phyloP scores from a whole-genome alignment of 2,329 filamentous ascomycete species.

The Bipolaris oryzae region DNA sequence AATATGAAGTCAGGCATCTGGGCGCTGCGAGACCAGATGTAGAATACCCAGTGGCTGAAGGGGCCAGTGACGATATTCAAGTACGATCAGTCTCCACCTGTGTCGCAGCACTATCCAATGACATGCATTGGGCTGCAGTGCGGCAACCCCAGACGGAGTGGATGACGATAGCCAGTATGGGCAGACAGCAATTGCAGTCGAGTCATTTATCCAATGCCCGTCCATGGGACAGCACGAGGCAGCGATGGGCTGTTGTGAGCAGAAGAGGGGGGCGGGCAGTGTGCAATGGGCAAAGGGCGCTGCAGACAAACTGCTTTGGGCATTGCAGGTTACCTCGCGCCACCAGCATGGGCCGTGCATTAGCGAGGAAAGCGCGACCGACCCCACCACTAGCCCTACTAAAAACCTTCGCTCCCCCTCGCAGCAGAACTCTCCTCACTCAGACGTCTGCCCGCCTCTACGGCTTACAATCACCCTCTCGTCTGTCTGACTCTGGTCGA shows the following conservation, averaged over 20 bases:
- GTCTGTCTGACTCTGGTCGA: constrained; percentile 40
- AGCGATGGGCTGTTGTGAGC: not conserved
- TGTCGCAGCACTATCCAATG: constrained; percentile 23
- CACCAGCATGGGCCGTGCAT: constrained; percentile 21
- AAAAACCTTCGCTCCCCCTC: constrained; percentile 24
- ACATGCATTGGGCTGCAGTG: constrained; percentile 21
- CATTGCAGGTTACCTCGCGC: constrained; percentile 17
- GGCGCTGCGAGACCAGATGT: constrained; percentile 10
- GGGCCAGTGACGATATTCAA: constrained; percentile 12
- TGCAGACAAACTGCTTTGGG: constrained; percentile 12
- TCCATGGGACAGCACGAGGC: not conserved
- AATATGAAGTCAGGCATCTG: constrained; percentile 2
- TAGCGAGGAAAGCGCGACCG: constrained; percentile 23
- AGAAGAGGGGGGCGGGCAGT: not conserved
- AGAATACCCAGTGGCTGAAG: not conserved
- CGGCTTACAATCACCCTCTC: constrained; percentile 28
- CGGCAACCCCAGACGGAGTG: not conserved
- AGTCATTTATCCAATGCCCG: not conserved
- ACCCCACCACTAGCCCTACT: constrained; percentile 24
- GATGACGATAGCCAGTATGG: not conserved
- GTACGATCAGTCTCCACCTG: constrained; percentile 11
- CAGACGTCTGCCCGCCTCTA: constrained; percentile 30
- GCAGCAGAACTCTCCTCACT: constrained; percentile 20
- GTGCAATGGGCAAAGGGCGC: constrained; percentile 20
- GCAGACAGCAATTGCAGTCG: not conserved